Percentiles rank a stretch among this genome's conserved stretches.
phyloP scores from a whole-genome alignment of 1,284 basidiomycete genomes.

The Neonothopanus nambi region DNA sequence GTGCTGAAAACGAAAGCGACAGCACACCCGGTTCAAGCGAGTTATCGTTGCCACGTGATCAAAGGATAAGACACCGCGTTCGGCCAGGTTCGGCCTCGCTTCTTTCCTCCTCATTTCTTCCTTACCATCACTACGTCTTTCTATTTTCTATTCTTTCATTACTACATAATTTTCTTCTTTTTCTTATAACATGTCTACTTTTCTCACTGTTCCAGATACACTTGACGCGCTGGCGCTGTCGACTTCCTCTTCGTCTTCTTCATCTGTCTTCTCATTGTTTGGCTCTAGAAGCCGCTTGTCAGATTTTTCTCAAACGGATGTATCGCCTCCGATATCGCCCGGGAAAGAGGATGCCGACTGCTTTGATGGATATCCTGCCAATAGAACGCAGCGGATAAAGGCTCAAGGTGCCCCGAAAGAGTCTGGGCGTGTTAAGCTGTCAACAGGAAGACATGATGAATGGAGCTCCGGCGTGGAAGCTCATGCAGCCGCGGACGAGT shows the following conservation, averaged over 20 bases:
- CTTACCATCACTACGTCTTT: too few species aligned
- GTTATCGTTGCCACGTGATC: too few species aligned
- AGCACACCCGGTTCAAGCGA: too few species aligned
- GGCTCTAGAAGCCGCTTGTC: neutral
- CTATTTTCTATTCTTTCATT: too few species aligned
- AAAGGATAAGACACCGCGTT: too few species aligned
- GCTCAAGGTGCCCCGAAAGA: neutral
- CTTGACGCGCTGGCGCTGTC: constrained; percentile 14
- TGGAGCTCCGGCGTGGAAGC: neutral
- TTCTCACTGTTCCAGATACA: constrained; percentile 1
- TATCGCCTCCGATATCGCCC: constrained; percentile 2
- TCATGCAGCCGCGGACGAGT: neutral
- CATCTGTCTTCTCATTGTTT: constrained; percentile 10
- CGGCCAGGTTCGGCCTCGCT: too few species aligned
- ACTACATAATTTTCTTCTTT: too few species aligned
- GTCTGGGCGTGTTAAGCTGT: neutral
- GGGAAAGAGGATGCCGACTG: neutral
- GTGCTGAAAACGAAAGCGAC: too few species aligned
- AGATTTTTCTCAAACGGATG: constrained; percentile 3
- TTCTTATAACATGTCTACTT: neutral
- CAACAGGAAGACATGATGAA: neutral
- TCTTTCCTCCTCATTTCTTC: too few species aligned
- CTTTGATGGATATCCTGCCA: neutral
- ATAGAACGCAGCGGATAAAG: neutral
- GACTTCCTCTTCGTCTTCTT: constrained; percentile 9